Base-by-base conservation (phyloP, 2,329 filamentous ascomycete genomes). In the Zasmidium cellare region DNA sequence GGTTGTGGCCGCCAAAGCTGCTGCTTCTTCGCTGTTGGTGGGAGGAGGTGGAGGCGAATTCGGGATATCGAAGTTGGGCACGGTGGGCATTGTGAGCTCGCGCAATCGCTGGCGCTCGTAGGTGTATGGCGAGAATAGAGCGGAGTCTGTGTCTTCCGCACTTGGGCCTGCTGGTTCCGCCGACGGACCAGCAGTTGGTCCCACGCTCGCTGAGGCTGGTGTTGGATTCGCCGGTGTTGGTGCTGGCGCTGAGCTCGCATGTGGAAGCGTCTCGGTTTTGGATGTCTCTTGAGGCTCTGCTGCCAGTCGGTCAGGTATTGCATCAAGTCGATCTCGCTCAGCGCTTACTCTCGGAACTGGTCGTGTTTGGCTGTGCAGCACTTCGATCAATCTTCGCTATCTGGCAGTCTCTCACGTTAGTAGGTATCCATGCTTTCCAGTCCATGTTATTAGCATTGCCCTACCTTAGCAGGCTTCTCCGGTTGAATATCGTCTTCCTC, bases 11-110 rank as follows among this genome's bases (percentile, higher is more conserved):
- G 74, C 72, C 2, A 72, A 66, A 14, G 56, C 52, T 9, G 69
- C 67, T 19, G 66, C 65, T 53, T 63, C 63, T 62, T 69, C 68
- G 52, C 61, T 66, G 55, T 66, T 69, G 16, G 45, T 75, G 65
- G 31, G 77, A 19, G 75, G 74, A 14, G 76, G 76, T 0, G 87
- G 86, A 1, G 90, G 90, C 3, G 89, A 91, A 9, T 84, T 80
- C 0, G 90, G 90, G 60, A 94, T 91, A 65, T 86, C 80, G 67
- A 91, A 84, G 74, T 91, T 87, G 1, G 90, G 86, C 3, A 87
- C 75, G 2, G 85, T 80, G 2, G 90, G 90, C 46, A 93, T 81
- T 22, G 90, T 94, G 45, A 93, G 82, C 67, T 88, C 83, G 65
- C 87, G 87, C 16, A 91, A 77, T 20, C 86, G 75, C 24, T 84